phyloP scores from a whole-genome alignment of 2,329 filamentous ascomycete species.

The Penicillium hesseltinei region DNA sequence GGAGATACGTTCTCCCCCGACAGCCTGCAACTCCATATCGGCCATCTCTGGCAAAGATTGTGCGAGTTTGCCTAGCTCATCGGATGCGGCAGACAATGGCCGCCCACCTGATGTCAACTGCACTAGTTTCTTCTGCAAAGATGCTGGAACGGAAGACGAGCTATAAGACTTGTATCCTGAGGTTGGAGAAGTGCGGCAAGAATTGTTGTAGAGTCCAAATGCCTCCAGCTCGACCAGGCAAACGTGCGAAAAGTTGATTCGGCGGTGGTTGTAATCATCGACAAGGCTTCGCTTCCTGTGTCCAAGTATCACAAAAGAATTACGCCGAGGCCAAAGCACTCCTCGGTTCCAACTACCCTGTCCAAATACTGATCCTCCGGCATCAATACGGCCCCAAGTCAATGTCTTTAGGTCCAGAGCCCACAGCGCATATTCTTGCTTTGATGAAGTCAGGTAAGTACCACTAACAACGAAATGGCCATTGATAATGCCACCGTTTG shows the following conservation, averaged over 20 bases:
- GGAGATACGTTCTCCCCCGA: constrained; percentile 85
- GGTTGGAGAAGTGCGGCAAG: constrained; percentile 71
- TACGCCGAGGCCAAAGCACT: constrained; percentile 86
- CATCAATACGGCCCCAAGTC: constrained; percentile 94
- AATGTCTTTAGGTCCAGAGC: constrained; percentile 83
- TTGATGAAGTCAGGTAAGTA: constrained; percentile 94
- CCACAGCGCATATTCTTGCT: constrained; percentile 97
- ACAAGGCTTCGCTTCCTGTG: constrained; percentile 91
- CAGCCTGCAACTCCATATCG: constrained; percentile 95
- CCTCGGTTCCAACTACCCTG: constrained; percentile 98
- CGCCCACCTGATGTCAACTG: constrained; percentile 70
- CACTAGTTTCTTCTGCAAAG: constrained; percentile 50
- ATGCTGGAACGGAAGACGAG: constrained; percentile 61
- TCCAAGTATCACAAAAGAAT: constrained; percentile 92
- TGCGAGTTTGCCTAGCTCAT: constrained; percentile 80
- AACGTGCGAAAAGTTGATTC: constrained; percentile 95
- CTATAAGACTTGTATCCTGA: constrained; percentile 85
- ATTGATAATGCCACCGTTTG: constrained; percentile 92
- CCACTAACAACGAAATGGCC: constrained; percentile 96
- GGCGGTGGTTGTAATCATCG: constrained; percentile 95
- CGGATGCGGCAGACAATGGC: constrained; percentile 71
- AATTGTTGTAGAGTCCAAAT: constrained; percentile 96
- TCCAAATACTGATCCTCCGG: constrained; percentile 88
- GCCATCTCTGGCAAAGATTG: constrained; percentile 78
- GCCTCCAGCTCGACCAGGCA: constrained; percentile 97